Evolutionary conservation across 495 filamentous ascomycete genomes (phyloP).

Genomic region (Massariosphaeria phaeospora): DNA sequence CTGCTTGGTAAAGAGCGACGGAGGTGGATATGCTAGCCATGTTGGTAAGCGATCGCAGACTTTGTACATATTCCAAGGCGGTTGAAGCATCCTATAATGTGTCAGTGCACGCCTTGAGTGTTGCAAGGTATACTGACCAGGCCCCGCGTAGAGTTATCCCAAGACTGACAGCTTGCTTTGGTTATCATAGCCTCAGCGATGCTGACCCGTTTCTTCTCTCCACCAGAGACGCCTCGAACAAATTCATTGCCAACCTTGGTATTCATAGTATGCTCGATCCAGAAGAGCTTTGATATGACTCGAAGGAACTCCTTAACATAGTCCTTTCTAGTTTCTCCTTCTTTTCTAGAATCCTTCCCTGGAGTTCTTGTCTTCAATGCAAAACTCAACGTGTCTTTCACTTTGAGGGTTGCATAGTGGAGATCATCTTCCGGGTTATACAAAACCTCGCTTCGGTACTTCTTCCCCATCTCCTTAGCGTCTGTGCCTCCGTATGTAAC

Average conservation of each 20-base stretch:
- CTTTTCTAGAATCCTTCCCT: conserved; percentile 54
- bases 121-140: no score
- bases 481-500: conserved; percentile 62
- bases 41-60: conserved; percentile 57
- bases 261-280: conserved; percentile 63
- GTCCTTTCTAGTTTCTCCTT: conserved; percentile 56
- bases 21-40: conserved; percentile 56
- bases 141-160: conserved; percentile 67
- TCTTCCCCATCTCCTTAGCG: conserved; percentile 56
- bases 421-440: conserved; percentile 64
- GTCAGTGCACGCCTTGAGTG: no score
- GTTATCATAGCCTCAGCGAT: conserved; percentile 67
- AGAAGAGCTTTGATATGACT: conserved; percentile 71
- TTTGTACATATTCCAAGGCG: conserved; percentile 61
- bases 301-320: conserved; percentile 64
- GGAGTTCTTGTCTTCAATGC: conserved; percentile 67
- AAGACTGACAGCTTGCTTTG: conserved; percentile 59
- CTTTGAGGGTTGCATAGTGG: conserved; percentile 68
- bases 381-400: conserved; percentile 65
- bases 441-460: conserved; percentile 56
- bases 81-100: conserved; percentile 67
- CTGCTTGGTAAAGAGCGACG: conserved; percentile 69
- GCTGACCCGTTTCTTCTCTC: conserved; percentile 68
- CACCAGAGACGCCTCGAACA: conserved; percentile 64
- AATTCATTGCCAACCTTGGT: conserved; percentile 66